Base-by-base conservation (phyloP, 495 filamentous ascomycete species). In the Aspergillus diversus region DNA sequence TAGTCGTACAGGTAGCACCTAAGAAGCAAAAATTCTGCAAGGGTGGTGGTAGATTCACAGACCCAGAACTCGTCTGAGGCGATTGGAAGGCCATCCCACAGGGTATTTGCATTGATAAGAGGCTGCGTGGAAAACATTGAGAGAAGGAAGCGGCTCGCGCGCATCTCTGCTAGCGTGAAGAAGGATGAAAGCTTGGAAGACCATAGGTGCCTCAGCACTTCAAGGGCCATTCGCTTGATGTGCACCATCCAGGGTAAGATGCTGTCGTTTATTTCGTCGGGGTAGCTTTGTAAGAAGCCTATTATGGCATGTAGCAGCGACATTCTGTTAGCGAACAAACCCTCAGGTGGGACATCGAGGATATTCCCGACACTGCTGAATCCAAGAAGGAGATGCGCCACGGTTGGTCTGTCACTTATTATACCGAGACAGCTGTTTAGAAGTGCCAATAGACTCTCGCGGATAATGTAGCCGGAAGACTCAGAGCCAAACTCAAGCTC, bases 351-450 rank as follows among this genome's bases (percentile, higher is more conserved):
- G 31, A 95, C 75, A 54, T 83, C 84, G 16, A 97, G 75, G n/a
- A 80, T 77, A 54, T 83, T 83, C 21, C 87, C 81, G 31, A 85
- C 82, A 67, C 91, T 93, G 34, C 81, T 80, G 71, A 99, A 97
- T 0, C 95, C 95, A 21, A 99, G 89, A 17, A 99, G 76, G 48
- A 95, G 80, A 74, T 99, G 95, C 4, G 94, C 93, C 51, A 98
- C 86, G 15, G 87, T 94, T 5, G 94, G 92, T 50, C 82, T 76
- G 66, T 89, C 84, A 33, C 88, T 86, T 33, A 88, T 85, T 16
- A 88, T 84, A 46, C 80, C 82, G 8, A 99, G 75, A 71, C 90
- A 93, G 64, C 84, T 85, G 68, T 91, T 89, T 33, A 99, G 81
- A 63, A 97, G 92, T 46, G 89, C 88, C 9, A 98, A 82, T 33